Evolutionary conservation across 345 rosid genomes (phyloP).

Genomic region (Cardiospermum halicacabum): DNA sequence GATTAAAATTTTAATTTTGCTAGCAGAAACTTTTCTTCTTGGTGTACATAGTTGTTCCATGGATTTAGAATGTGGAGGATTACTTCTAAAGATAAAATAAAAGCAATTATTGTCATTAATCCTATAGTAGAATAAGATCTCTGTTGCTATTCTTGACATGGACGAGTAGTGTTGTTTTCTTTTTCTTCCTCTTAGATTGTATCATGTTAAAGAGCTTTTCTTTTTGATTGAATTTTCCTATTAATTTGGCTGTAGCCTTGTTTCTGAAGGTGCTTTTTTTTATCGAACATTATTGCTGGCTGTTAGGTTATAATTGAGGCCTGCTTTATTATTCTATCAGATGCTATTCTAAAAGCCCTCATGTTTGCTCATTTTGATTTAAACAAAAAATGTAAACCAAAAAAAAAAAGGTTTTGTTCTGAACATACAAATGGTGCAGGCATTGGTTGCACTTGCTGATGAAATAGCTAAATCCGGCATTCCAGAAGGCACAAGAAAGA

Average conservation of each 20-base stretch:
- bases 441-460: slow-evolving; percentile 51
- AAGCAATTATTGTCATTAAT: background rate
- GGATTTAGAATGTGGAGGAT: background rate
- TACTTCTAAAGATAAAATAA: background rate
- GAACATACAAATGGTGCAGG: background rate
- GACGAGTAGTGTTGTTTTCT: slow-evolving; percentile 40
- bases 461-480: slow-evolving; percentile 65
- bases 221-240: background rate
- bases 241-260: background rate
- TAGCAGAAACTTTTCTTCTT: background rate
- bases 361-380: background rate
- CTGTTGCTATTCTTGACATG: slow-evolving; percentile 6
- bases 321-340: background rate
- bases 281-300: background rate
- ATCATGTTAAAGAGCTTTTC: background rate
- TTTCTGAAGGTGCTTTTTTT: background rate
- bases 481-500: slow-evolving; percentile 76
- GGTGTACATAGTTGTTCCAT: background rate
- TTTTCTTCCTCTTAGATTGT: background rate
- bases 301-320: background rate
- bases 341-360: background rate
- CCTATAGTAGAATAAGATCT: background rate
- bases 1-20: background rate
- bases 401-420: too few relatives aligned
- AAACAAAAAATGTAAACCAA: background rate